Evolutionary conservation across 176 grass and related monocot genomes (phyloP).

Genomic region (Eleusine indica): DNA sequence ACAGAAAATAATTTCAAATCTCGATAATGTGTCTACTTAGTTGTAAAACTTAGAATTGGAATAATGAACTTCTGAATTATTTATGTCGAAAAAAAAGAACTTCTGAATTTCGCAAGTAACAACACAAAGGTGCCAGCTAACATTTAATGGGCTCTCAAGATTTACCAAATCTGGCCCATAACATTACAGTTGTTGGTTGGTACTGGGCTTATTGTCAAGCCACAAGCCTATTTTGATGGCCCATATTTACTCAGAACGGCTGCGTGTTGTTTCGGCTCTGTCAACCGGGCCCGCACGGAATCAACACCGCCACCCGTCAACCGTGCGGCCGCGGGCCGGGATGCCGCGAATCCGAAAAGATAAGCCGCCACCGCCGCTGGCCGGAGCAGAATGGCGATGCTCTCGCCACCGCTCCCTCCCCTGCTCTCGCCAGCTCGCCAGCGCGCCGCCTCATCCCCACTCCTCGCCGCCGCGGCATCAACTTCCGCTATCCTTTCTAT

Average conservation of each 20-base stretch:
- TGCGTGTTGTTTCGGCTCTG: constrained; percentile 1
- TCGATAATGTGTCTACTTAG: neutral
- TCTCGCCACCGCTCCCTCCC: constrained; percentile 25
- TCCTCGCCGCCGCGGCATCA: neutral
- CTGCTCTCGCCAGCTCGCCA: constrained; percentile 36
- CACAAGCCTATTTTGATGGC: neutral
- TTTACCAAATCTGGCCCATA: neutral
- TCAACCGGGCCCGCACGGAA: neutral
- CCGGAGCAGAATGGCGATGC: constrained; percentile 56
- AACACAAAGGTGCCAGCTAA: neutral
- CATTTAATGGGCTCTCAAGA: neutral
- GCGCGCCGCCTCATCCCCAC: neutral
- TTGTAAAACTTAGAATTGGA: neutral
- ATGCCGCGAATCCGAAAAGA: constrained; percentile 40
- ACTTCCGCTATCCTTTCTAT: constrained; percentile 12
- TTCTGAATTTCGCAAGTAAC: neutral
- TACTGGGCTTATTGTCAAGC: neutral
- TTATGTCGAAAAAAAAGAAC: neutral
- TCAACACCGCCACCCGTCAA: constrained; percentile 14
- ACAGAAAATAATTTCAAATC: too few species aligned
- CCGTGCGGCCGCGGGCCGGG: constrained; percentile 32
- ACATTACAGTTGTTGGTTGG: neutral
- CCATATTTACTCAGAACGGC: neutral
- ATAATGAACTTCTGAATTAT: neutral
- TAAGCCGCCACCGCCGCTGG: constrained; percentile 47